Evolutionary conservation across 208 protist genomes (phyloP).

Genomic region (Porcisia deanei): DNA sequence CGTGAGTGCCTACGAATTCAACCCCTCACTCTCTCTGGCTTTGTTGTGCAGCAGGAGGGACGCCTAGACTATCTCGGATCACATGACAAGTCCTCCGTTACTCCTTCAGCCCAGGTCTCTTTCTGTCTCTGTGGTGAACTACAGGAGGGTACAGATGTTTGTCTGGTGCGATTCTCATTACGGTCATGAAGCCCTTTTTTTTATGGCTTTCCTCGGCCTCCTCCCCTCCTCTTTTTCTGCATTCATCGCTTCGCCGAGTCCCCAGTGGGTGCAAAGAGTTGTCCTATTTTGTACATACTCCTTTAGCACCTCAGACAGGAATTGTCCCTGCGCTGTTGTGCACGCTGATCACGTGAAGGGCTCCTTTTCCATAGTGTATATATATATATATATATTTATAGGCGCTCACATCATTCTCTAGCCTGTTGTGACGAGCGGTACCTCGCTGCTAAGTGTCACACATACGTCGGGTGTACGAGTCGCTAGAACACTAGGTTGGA

Average conservation of each 20-base stretch:
- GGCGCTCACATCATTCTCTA: neutral
- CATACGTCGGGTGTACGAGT: neutral
- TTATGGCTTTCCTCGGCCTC: neutral
- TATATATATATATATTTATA: no score
- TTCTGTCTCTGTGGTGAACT: no score
- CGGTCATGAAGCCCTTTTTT: neutral
- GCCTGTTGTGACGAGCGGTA: neutral
- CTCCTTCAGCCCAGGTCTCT: no score
- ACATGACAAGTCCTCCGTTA: no score
- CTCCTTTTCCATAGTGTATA: no score
- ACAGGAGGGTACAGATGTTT: no score
- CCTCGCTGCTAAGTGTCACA: neutral
- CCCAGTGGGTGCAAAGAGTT: neutral
- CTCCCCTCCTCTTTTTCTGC: neutral
- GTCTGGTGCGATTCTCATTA: no score
- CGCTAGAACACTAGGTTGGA: neutral
- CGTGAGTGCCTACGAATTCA: no score
- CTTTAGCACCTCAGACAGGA: neutral
- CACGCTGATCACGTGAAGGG: neutral
- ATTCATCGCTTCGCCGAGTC: neutral
- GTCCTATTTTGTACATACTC: neutral
- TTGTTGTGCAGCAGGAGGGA: no score
- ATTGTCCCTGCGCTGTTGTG: neutral
- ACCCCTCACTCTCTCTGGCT: no score
- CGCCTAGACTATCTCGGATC: no score